Evolutionary conservation across 352 stramenopile genomes (phyloP).

Genomic region (Globisporangium barbulae): DNA sequence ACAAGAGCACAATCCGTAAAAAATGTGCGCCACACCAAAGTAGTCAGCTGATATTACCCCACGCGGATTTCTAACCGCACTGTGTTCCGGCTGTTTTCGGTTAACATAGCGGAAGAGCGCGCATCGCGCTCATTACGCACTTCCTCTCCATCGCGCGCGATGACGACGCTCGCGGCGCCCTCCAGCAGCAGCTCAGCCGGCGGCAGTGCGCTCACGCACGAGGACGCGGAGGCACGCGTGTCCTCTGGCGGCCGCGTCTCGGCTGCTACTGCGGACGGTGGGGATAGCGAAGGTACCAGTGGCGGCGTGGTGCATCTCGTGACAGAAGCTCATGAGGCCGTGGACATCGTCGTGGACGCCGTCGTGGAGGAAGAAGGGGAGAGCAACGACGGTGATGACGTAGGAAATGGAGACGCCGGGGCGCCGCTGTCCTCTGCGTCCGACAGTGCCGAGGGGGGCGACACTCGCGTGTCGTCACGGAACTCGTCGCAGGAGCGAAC

Average conservation of each 20-base stretch:
- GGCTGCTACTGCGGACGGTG: neutral
- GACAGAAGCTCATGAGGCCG: neutral
- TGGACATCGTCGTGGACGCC: conserved; percentile 3
- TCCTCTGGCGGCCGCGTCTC: neutral
- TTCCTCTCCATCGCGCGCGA: neutral
- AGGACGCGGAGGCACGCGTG: neutral
- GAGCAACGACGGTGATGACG: conserved; percentile 10
- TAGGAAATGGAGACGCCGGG: neutral
- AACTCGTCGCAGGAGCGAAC: conserved; percentile 6
- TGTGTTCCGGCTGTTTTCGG: neutral
- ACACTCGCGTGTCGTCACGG: conserved; percentile 3
- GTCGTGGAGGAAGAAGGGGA: conserved; percentile 9
- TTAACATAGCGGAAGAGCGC: neutral
- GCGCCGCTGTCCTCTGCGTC: neutral
- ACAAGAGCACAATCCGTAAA: neutral
- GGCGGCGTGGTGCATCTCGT: neutral
- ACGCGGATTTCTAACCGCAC: neutral
- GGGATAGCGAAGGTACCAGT: neutral
- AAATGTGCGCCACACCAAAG: neutral
- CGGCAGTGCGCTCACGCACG: neutral
- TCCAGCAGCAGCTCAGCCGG: neutral
- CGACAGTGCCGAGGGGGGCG: neutral
- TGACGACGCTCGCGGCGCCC: conserved; percentile 14
- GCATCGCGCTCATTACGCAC: neutral
- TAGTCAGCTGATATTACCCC: conserved; percentile 4